Evolutionary conservation across 192 early-diverging fungal genomes (phyloP), one percentile per base, ranked within the genome.

Genomic region (Spinellus fusiger): DNA sequence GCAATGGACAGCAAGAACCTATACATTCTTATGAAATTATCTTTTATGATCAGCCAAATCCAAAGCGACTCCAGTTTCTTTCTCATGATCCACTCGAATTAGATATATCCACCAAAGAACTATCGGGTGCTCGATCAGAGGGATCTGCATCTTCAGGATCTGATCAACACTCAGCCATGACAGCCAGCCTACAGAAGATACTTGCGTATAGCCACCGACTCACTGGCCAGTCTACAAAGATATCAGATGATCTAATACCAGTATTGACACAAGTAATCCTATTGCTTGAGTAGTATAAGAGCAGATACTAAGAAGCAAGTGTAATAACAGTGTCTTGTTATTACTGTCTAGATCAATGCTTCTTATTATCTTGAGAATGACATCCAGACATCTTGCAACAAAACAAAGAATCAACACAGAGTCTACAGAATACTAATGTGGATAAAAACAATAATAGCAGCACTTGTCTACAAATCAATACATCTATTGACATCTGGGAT

Each of bases 311-410:
- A n/a, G 18, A 15, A 5, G 13, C n/a, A 8, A 26, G 10, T 20
- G 23, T 46, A 34, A 18, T 34, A 13, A 10, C 46, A n/a, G n/a
- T n/a, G n/a, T n/a, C n/a, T n/a, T n/a, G n/a, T n/a, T n/a, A n/a
- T n/a, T n/a, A n/a, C n/a, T n/a, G n/a, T 49, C 29, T 31, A 85
- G 86, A 86, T 88, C 44, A 88, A 88, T 68, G 76, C 81, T 12
- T 80, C 84, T 1, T 82, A 77, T 65, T 73, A 76, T 38, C 65
- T 77, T 20, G 84, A 86, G 64, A 67, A 74, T n/a, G 75, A 74
- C 12, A 66, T 87, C 22, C 44, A 69, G 9, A 3, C 49, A 27
- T 23, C 27, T 51, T 51, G 49, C 49, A 51, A 23, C n/a, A 4
- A 10, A 29, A 29, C 26, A 13, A 23, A 51, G 49, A 51, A 4